A percentile compares a stretch with the other conserved stretches of the same genome.
phyloP scores from a whole-genome alignment of 2,329 filamentous ascomycete genomes.

The Pseudogymnoascus sp. region DNA sequence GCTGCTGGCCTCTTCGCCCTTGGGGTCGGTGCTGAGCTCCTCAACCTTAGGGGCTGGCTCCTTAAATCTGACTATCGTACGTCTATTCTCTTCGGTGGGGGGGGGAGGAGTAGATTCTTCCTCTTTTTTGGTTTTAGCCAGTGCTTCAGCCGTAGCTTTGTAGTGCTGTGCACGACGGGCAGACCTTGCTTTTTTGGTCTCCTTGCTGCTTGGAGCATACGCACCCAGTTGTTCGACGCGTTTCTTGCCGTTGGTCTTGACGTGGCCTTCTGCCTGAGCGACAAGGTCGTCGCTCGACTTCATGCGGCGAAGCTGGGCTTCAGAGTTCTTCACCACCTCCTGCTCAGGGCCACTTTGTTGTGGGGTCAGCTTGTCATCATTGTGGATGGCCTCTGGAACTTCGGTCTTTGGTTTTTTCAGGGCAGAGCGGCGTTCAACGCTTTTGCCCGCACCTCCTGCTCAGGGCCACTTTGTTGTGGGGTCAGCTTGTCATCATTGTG shows the following conservation, averaged over 20 bases:
- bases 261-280: background rate
- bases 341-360: background rate
- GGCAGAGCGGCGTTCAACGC: background rate
- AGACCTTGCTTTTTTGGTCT: background rate
- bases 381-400: background rate
- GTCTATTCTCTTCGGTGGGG: background rate
- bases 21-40: background rate
- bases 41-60: background rate
- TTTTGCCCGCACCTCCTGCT: background rate
- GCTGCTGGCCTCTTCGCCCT: background rate
- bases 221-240: background rate
- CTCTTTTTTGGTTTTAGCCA: background rate
- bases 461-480: background rate
- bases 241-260: background rate
- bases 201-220: background rate
- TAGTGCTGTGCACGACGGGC: background rate
- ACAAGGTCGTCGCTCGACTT: background rate
- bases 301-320: background rate
- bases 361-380: background rate
- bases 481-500: background rate
- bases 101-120: background rate
- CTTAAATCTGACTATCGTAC: background rate
- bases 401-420: background rate
- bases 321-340: background rate
- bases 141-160: background rate